Conservation (phyloP, 208 protist genomes). For the Acanthamoeba healyi region DNA sequence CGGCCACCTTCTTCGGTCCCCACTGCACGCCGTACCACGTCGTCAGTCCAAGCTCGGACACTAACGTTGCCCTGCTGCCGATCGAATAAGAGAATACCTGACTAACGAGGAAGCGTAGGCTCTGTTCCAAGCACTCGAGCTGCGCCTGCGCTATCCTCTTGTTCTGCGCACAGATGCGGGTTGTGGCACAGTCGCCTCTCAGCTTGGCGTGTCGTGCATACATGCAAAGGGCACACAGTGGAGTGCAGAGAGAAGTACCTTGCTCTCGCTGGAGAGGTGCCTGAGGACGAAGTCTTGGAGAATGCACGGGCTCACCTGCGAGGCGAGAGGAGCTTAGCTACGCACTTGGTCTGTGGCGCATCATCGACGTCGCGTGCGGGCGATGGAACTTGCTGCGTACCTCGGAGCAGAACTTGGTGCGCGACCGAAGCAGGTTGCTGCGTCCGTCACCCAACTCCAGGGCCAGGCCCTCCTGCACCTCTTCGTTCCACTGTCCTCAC, state of each 20-base stretch:
- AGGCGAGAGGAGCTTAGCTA: too few species aligned
- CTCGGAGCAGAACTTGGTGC: slow-evolving; percentile 11
- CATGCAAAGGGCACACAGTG: background rate
- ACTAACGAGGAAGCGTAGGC: slow-evolving; percentile 23
- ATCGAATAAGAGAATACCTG: background rate
- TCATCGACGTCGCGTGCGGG: too few species aligned
- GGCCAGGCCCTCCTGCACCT: background rate
- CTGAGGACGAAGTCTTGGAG: background rate
- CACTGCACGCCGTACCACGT: background rate
- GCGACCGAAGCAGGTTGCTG: background rate
- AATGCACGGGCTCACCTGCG: background rate
- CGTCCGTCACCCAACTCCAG: background rate
- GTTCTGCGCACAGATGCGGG: background rate
- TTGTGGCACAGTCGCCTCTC: too few species aligned
- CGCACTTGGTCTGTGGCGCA: too few species aligned
- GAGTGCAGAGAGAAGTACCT: background rate
- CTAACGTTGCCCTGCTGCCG: too few species aligned
- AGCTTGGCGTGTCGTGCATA: too few species aligned
- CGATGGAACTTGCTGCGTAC: background rate
- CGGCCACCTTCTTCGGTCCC: slow-evolving; percentile 15
- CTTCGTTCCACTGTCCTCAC: slow-evolving; percentile 54
- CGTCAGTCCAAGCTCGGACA: background rate
- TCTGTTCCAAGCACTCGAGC: slow-evolving; percentile 29
- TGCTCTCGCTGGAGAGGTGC: background rate
- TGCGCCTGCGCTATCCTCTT: background rate